Conservation (phyloP, 116 monocot genomes). For the Phalaenopsis hybrid region DNA sequence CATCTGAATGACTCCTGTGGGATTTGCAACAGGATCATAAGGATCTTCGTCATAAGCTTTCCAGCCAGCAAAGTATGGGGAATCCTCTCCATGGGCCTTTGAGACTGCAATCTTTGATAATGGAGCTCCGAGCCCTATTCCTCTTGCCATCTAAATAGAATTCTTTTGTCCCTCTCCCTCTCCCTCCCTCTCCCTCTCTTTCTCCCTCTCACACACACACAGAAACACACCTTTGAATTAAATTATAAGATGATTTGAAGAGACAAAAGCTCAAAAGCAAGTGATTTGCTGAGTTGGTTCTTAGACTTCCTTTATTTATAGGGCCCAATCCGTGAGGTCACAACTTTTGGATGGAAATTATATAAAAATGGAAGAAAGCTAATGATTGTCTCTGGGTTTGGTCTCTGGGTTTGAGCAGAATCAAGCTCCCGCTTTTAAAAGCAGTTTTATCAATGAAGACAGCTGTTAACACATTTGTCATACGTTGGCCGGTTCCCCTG, state of each 20-base stretch:
- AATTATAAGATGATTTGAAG: background rate
- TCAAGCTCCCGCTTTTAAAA: background rate
- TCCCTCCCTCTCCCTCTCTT: background rate
- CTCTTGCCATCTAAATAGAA: constrained; percentile 8
- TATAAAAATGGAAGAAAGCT: constrained; percentile 10
- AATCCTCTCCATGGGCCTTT: constrained; percentile 64
- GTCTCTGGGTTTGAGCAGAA: constrained; percentile 12
- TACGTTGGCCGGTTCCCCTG: background rate
- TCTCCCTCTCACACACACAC: background rate
- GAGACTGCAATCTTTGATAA: constrained; percentile 53
- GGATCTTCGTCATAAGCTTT: constrained; percentile 77
- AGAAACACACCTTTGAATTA: background rate
- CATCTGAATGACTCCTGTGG: constrained; percentile 77
- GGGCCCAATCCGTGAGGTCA: constrained; percentile 8
- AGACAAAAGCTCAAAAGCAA: background rate
- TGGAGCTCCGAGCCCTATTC: constrained; percentile 11
- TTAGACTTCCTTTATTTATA: constrained; percentile 11
- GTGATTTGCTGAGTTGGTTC: background rate
- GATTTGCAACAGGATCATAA: constrained; percentile 49
- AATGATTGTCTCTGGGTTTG: constrained; percentile 17
- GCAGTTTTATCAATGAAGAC: background rate
- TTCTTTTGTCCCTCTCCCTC: background rate
- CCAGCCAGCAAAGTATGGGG: constrained; percentile 81
- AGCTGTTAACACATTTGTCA: constrained; percentile 3
- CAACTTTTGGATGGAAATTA: constrained; percentile 21